A percentile compares a stretch with the other conserved stretches of the same genome.
These are phyloP conservation scores for Leishmania lainsoni DNA, from an alignment of 208 protist genomes.

Conservation along the genomic window DNA sequence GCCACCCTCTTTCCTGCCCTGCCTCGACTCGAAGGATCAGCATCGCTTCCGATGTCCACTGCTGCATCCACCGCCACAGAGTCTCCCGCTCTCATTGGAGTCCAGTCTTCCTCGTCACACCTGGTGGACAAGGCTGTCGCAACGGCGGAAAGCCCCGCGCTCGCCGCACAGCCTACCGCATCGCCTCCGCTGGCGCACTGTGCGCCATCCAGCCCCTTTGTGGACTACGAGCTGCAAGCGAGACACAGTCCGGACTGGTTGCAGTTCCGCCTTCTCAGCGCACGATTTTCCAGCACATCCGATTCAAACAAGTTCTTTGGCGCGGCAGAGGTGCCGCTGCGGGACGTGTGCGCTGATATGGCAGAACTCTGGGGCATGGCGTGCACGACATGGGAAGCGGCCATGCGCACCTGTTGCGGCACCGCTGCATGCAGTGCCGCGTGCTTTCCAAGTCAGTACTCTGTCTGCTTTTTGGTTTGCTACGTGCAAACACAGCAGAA, in stretches of 20 bases:
- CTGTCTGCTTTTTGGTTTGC: constrained; percentile 44
- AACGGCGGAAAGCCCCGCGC: background rate
- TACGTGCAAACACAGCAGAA: constrained; percentile 55
- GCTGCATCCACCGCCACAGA: background rate
- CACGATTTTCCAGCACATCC: constrained; percentile 38
- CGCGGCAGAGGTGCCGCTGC: constrained; percentile 16
- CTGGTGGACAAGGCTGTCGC: background rate
- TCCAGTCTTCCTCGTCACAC: background rate
- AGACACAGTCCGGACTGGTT: constrained; percentile 5
- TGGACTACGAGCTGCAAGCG: background rate
- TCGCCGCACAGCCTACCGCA: background rate
- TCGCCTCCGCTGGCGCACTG: background rate
- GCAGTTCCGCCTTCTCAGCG: constrained; percentile 38
- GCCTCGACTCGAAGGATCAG: background rate
- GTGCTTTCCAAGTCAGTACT: background rate
- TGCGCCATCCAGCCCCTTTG: constrained; percentile 3
- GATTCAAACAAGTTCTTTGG: constrained; percentile 53
- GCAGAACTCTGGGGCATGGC: constrained; percentile 21
- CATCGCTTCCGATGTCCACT: background rate
- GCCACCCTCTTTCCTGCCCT: constrained; percentile 27
- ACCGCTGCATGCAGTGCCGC: background rate
- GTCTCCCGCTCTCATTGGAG: background rate
- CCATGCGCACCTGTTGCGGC: background rate
- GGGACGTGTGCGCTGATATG: constrained; percentile 39
- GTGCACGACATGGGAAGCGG: constrained; percentile 10